These are phyloP conservation scores for Pyrenochaeta sp. DNA, from an alignment of 2,329 filamentous ascomycete species.

Conservation along the genomic window DNA sequence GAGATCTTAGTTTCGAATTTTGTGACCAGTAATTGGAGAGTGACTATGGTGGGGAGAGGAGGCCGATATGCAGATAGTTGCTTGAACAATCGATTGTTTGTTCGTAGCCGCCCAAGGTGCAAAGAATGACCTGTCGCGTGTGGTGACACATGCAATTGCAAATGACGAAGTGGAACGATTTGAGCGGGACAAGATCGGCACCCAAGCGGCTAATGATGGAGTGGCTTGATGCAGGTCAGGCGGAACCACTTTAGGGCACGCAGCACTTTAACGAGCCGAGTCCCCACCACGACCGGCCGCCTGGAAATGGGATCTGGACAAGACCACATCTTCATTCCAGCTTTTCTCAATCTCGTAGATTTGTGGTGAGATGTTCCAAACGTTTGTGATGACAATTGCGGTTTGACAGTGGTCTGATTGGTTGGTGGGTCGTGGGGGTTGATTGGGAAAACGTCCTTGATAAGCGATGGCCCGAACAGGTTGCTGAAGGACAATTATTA, in stretches of 20 bases:
- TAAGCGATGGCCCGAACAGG: no score
- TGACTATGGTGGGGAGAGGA: neutral
- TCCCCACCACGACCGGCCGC: neutral
- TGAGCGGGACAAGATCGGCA: neutral
- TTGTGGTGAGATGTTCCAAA: no score
- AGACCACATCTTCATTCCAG: neutral
- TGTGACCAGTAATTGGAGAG: neutral
- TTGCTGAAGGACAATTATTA: no score
- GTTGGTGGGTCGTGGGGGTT: no score
- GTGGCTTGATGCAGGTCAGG: neutral
- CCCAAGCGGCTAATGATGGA: constrained; percentile 1
- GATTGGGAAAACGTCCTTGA: no score
- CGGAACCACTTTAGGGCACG: neutral
- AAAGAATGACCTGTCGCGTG: no score
- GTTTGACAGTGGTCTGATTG: no score
- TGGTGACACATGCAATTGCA: neutral
- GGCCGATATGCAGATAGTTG: neutral
- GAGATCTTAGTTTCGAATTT: no score
- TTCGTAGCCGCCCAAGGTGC: no score
- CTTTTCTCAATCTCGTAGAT: no score
- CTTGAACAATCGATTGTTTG: neutral
- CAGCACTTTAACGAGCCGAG: no score
- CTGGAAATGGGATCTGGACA: neutral
- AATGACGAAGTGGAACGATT: neutral
- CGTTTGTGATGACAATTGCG: no score